Evolutionary conservation across 306 rosid genomes (phyloP), one percentile per base, ranked within the genome.

Genomic region (Quercus glauca): DNA sequence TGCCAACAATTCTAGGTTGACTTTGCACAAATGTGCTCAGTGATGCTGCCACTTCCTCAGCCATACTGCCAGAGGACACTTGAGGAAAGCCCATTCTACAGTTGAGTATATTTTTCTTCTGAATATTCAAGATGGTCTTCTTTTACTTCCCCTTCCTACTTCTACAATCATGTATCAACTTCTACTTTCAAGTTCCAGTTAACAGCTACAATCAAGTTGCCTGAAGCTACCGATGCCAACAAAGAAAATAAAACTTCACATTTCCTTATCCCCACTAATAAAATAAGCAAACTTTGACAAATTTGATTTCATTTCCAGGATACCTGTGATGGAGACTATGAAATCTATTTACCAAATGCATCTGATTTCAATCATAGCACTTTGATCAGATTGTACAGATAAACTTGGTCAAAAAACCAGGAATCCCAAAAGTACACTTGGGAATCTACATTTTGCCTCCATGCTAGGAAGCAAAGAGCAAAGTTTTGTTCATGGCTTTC

Each of bases 1-100:
- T 15, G 65, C 79, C 74, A 25, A 81, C 76, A 78, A 85, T 82
- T 80, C 84, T 75, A 17, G 87, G 78, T 15, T 79, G 83, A 73
- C 74, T 78, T 83, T 87, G 92, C 82, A 81, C 83, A 78, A 89
- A 84, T 71, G 88, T 80, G 81, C 89, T 80, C 60, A 76, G 74
- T 1, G 97, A 86, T 56, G 87, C 82, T 68, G 88, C 85, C 81
- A 84, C 79, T 85, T 91, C 96, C 85, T 92, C 96, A 19, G 82
- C 87, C 78, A 85, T 63, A 81, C 82, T 76, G 72, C 89, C 71
- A 28, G 92, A 82, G 80, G 92, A 61, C 75, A 85, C 83, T 52
- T 92, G 91, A 60, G 96, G 91, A 63, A 91, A 86, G 41, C 96
- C 94, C 96, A 89, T 92, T 78, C 84, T 78, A 78, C 45, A 25